These are phyloP conservation scores for Eragrostis nindensis DNA, from an alignment of 176 grass and related monocot species.

Conservation along the genomic window DNA sequence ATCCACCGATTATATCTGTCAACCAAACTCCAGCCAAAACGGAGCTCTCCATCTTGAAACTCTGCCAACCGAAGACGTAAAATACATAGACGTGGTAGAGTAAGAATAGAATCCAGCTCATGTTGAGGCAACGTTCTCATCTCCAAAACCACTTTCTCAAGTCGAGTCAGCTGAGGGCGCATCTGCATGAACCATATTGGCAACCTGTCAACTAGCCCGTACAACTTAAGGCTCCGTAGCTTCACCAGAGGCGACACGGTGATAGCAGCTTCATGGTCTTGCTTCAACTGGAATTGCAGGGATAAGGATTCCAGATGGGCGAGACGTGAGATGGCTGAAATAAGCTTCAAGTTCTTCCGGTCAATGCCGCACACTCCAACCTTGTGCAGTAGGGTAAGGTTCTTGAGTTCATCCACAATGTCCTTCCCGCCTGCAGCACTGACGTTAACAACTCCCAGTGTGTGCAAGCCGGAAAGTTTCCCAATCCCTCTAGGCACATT, in stretches of 20 bases:
- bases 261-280: too few relatives aligned
- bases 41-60: background rate
- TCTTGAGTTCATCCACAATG: too few relatives aligned
- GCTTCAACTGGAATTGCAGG: too few relatives aligned
- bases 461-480: too few relatives aligned
- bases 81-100: background rate
- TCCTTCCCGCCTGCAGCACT: too few relatives aligned
- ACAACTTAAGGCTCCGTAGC: background rate
- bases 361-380: too few relatives aligned
- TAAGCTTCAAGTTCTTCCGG: too few relatives aligned
- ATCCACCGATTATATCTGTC: background rate
- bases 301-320: too few relatives aligned
- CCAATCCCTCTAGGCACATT: too few relatives aligned
- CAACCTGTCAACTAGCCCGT: background rate
- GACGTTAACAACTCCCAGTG: too few relatives aligned
- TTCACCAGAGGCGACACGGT: background rate
- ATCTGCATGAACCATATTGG: constrained; percentile 2
- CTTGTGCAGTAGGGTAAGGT: too few relatives aligned
- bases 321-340: too few relatives aligned
- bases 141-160: background rate
- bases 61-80: background rate
- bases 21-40: background rate
- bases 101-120: background rate
- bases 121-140: background rate
- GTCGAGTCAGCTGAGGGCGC: background rate